Conservation (phyloP, 495 filamentous ascomycete genomes). For the Penicillium antarcticum region DNA sequence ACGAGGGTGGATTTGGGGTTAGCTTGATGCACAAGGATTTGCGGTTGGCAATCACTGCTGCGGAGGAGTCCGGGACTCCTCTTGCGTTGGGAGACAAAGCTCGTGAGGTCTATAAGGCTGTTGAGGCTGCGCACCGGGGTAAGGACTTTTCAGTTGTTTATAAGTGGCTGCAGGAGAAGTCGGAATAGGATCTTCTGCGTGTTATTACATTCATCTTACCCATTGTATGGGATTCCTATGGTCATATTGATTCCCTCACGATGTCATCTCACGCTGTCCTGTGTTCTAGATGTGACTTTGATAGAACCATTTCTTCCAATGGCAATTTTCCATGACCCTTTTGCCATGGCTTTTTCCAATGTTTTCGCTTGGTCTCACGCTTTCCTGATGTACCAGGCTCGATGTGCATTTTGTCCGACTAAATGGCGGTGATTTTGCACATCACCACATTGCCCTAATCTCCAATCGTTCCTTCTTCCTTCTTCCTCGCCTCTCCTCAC, state of each 20-base stretch:
- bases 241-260: not conserved
- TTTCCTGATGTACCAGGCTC: no score
- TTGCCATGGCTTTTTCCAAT: not conserved
- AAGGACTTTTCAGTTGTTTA: conserved; percentile 88
- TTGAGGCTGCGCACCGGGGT: conserved; percentile 57
- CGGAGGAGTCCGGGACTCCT: conserved; percentile 61
- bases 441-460: no score
- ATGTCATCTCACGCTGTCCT: not conserved
- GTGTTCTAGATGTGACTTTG: conserved; percentile 1
- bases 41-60: conserved; percentile 68
- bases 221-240: not conserved
- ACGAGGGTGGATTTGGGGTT: conserved; percentile 79
- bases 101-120: conserved; percentile 63
- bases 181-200: conserved; percentile 14
- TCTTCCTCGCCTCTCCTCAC: no score
- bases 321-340: no score
- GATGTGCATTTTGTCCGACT: not conserved
- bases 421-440: not conserved
- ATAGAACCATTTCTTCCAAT: not conserved
- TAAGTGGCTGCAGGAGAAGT: conserved; percentile 57
- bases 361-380: no score
- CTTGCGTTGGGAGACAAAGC: conserved; percentile 64
- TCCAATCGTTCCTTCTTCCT: not conserved
- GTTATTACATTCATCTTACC: not conserved
- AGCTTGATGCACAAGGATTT: conserved; percentile 84